Conservation (phyloP, 2,329 filamentous ascomycete species). For the Ceratocystiopsis sp. region DNA sequence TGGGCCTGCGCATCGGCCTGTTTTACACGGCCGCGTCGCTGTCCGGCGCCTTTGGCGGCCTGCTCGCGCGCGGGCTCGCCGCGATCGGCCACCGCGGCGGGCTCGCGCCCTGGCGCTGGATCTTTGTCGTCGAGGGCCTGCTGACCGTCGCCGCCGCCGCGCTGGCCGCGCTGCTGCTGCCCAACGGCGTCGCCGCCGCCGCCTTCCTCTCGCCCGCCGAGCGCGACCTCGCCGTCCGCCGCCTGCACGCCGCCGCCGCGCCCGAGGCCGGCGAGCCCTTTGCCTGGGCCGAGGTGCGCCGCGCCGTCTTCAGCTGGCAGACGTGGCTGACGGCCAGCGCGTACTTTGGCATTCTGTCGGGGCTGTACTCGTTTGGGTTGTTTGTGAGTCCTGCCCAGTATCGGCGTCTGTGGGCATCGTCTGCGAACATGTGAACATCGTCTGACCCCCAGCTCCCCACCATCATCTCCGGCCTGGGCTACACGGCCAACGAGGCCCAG, state of each 20-base stretch:
- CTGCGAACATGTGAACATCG: background rate
- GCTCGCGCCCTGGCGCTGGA: slow-evolving; percentile 43
- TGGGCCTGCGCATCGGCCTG: slow-evolving; percentile 46
- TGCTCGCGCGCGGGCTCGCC: slow-evolving; percentile 43
- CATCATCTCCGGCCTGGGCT: slow-evolving; percentile 40
- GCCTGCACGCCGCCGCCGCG: slow-evolving; percentile 16
- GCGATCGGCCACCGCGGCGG: slow-evolving; percentile 38
- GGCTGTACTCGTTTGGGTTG: slow-evolving; percentile 45
- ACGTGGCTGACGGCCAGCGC: slow-evolving; percentile 46
- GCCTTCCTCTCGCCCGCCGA: slow-evolving; percentile 36
- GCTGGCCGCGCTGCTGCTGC: slow-evolving; percentile 34
- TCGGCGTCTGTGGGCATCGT: too few species aligned
- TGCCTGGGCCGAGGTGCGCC: slow-evolving; percentile 41
- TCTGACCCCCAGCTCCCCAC: slow-evolving; percentile 33
- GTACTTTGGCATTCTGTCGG: slow-evolving; percentile 41
- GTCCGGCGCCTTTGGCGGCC: slow-evolving; percentile 45
- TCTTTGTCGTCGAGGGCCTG: slow-evolving; percentile 43
- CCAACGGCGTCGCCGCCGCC: slow-evolving; percentile 36
- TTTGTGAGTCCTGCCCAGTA: slow-evolving; percentile 35
- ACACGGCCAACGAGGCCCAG: slow-evolving; percentile 38
- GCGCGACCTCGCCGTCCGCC: slow-evolving; percentile 27
- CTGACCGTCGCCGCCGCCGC: slow-evolving; percentile 37
- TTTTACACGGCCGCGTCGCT: slow-evolving; percentile 52
- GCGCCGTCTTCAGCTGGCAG: slow-evolving; percentile 42
- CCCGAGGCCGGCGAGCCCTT: slow-evolving; percentile 27